Percentiles rank a stretch among this genome's conserved stretches.
Evolutionary conservation across 148 eudicot species (phyloP).

Genomic region (Amaranthus palmeri): DNA sequence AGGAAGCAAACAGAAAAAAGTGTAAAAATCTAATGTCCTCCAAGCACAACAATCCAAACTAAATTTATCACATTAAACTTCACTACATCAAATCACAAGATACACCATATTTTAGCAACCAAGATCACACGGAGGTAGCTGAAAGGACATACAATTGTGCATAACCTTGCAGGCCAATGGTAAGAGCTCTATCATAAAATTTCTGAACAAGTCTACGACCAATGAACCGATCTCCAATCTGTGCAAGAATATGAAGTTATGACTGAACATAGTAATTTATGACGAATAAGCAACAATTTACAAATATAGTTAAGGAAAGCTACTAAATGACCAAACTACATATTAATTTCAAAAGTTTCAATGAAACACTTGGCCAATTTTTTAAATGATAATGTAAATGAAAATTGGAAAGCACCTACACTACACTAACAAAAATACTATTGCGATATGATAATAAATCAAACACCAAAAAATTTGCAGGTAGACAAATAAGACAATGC

Average conservation of each 20-base stretch:
- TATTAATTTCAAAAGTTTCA: not conserved
- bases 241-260: slow-evolving; percentile 14
- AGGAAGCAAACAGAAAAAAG: slow-evolving; percentile 13
- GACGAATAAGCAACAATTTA: not conserved
- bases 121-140: slow-evolving; percentile 22
- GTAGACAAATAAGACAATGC: not conserved
- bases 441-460: too few relatives aligned
- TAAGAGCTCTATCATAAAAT: slow-evolving; percentile 86
- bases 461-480: not conserved
- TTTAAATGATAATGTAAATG: too few relatives aligned
- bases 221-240: slow-evolving; percentile 90
- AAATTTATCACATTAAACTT: not conserved
- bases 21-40: slow-evolving; percentile 3
- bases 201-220: slow-evolving; percentile 65
- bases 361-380: too few relatives aligned
- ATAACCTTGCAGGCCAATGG: slow-evolving; percentile 86
- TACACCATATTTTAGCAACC: slow-evolving; percentile 4
- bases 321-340: not conserved
- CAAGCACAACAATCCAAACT: not conserved
- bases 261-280: not conserved
- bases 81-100: slow-evolving; percentile 2
- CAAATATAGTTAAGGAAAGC: not conserved
- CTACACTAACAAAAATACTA: too few relatives aligned
- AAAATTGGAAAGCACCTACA: not conserved
- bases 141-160: slow-evolving; percentile 71